phyloP scores from a whole-genome alignment of 805 yeast species.

The Sugiyamaella lignohabitans region DNA sequence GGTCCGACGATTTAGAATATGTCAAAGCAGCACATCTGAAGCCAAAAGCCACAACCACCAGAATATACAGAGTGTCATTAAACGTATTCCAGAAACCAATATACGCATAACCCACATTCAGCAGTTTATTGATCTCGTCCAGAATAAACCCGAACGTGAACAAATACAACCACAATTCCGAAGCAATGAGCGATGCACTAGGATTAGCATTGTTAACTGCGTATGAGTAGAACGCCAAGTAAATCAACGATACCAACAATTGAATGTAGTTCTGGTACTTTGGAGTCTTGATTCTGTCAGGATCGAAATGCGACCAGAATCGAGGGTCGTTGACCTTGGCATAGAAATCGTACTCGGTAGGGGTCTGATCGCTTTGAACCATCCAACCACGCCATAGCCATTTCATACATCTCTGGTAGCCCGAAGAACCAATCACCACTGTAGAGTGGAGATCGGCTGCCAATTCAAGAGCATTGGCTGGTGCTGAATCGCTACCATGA shows the following conservation, averaged over 20 bases:
- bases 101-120: conserved; percentile 68
- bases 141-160: conserved; percentile 60
- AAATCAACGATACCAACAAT: conserved; percentile 58
- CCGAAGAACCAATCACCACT: conserved; percentile 67
- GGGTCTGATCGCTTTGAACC: conserved; percentile 63
- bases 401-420: conserved; percentile 77
- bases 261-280: conserved; percentile 71
- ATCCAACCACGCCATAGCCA: conserved; percentile 97
- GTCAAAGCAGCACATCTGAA: conserved; percentile 43
- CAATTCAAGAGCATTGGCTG: conserved; percentile 71
- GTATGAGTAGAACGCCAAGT: conserved; percentile 53
- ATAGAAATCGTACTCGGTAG: conserved; percentile 61
- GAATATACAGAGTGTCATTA: conserved; percentile 60
- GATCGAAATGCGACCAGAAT: conserved; percentile 61
- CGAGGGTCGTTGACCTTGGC: conserved; percentile 50
- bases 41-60: conserved; percentile 47
- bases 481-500: conserved; percentile 53
- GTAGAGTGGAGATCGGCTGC: conserved; percentile 84
- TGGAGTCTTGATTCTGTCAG: conserved; percentile 81
- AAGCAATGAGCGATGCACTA: conserved; percentile 25
- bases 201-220: conserved; percentile 55
- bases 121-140: conserved; percentile 66
- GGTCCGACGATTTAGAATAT: conserved; percentile 4
- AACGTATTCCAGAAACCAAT: conserved; percentile 74
- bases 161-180: conserved; percentile 50